Percentiles rank a stretch among this genome's conserved stretches.
Evolutionary conservation across 768 basidiomycete species (phyloP).

Genomic region (Crassisporium funariophilum): DNA sequence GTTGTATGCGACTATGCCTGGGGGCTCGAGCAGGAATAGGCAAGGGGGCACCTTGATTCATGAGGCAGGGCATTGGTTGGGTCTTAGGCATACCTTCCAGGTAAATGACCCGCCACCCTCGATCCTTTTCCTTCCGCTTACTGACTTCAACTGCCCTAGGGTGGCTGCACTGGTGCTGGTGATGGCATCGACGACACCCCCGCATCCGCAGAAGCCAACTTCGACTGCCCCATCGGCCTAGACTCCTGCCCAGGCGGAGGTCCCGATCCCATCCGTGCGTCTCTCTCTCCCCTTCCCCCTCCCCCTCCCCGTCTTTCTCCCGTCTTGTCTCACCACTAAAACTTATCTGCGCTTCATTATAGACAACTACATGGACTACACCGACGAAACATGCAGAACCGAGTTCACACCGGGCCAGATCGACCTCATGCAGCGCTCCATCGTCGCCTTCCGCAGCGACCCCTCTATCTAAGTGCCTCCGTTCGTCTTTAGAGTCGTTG

Average conservation of each 20-base stretch:
- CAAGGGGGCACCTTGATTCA: slow-evolving; percentile 51
- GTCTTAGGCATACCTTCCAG: slow-evolving; percentile 52
- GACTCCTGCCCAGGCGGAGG: slow-evolving; percentile 34
- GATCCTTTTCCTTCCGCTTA: background rate
- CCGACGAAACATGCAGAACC: slow-evolving; percentile 46
- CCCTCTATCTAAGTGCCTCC: no score
- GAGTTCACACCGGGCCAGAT: slow-evolving; percentile 47
- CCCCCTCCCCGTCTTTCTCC: no score
- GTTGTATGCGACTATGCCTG: slow-evolving; percentile 37
- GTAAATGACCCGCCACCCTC: slow-evolving; percentile 11
- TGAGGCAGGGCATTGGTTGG: slow-evolving; percentile 54
- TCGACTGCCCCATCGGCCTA: slow-evolving; percentile 36
- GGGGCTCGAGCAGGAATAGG: slow-evolving; percentile 41
- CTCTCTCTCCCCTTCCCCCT: no score
- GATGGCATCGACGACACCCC: slow-evolving; percentile 47
- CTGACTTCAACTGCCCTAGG: slow-evolving; percentile 12
- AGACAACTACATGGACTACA: slow-evolving; percentile 54
- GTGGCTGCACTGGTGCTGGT: slow-evolving; percentile 35
- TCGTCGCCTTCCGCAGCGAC: slow-evolving; percentile 11
- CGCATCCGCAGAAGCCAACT: slow-evolving; percentile 36
- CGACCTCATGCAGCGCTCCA: slow-evolving; percentile 32
- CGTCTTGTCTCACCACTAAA: background rate
- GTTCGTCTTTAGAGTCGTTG: no score
- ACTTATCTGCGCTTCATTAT: slow-evolving; percentile 2
- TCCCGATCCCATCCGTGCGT: slow-evolving; percentile 43